A percentile compares a stretch with the other conserved stretches of the same genome.
Evolutionary conservation across 2,329 filamentous ascomycete genomes (phyloP).

Genomic region (Aureobasidium sp.): DNA sequence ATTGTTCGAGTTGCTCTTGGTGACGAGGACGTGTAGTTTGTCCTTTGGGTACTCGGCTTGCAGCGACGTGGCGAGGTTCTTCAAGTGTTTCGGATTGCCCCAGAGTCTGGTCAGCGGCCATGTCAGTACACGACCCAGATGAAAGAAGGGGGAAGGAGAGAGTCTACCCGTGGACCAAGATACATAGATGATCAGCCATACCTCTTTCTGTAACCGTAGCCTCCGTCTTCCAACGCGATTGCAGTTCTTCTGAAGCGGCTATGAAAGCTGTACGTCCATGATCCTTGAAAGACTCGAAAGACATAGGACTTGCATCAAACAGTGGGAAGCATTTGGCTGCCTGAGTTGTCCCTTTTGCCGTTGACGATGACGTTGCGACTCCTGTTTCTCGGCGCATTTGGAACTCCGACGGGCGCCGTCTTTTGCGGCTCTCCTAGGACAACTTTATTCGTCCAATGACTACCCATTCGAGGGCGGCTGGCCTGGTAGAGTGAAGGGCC

Average conservation of each 20-base stretch:
- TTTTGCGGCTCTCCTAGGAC: background rate
- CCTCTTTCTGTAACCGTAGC: background rate
- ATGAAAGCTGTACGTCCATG: constrained; percentile 6
- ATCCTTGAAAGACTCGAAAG: background rate
- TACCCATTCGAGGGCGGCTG: background rate
- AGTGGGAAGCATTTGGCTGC: background rate
- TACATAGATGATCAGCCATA: constrained; percentile 62
- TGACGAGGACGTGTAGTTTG: constrained; percentile 61
- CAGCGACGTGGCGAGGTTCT: constrained; percentile 59
- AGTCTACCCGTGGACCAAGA: constrained; percentile 66
- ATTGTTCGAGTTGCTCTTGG: constrained; percentile 65
- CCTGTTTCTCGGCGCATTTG: background rate
- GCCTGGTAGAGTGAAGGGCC: background rate
- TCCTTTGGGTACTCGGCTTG: constrained; percentile 56
- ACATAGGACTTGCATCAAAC: background rate
- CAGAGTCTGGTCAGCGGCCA: constrained; percentile 51
- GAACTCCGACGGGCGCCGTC: background rate
- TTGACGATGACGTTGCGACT: background rate
- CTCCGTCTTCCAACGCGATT: constrained; percentile 2
- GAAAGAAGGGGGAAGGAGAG: background rate
- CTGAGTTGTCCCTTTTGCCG: background rate
- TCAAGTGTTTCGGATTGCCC: constrained; percentile 71
- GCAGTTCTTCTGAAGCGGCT: background rate
- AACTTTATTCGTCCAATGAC: background rate
- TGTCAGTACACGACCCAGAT: background rate